Percentiles rank a stretch among this genome's conserved stretches.
Evolutionary conservation across 495 filamentous ascomycete genomes (phyloP).

Genomic region (Hypoxylon crocopeplum): DNA sequence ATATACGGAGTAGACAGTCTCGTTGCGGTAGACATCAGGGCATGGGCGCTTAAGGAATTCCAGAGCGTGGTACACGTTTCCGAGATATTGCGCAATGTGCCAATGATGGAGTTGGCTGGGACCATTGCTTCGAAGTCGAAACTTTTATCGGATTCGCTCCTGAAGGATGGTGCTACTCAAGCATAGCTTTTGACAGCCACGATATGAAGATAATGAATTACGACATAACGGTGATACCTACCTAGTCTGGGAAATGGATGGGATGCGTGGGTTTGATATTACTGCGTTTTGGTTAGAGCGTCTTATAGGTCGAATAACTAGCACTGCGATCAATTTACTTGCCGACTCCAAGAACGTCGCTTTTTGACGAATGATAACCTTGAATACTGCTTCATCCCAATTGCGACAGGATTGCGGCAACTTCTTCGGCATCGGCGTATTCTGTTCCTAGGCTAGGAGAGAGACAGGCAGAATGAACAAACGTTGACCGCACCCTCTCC

Average conservation of each 20-base stretch:
- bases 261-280: not conserved
- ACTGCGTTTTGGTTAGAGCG: not conserved
- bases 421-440: constrained; percentile 28
- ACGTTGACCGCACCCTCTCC: constrained; percentile 12
- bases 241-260: too few relatives aligned
- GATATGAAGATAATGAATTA: not conserved
- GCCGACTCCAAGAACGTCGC: too few relatives aligned
- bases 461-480: constrained; percentile 48
- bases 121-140: constrained; percentile 40
- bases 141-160: constrained; percentile 24
- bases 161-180: not conserved
- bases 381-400: not conserved
- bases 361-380: too few relatives aligned
- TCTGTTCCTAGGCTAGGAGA: constrained; percentile 5
- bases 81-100: constrained; percentile 55
- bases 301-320: too few relatives aligned
- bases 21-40: constrained; percentile 55
- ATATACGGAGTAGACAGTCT: constrained; percentile 55
- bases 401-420: constrained; percentile 29
- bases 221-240: not conserved
- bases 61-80: constrained; percentile 57
- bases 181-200: not conserved
- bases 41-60: constrained; percentile 54
- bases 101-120: constrained; percentile 41
- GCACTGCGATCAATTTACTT: not conserved